Base-by-base conservation (phyloP, 73 alveolate genomes). In the Paraurostyla sp. region DNA sequence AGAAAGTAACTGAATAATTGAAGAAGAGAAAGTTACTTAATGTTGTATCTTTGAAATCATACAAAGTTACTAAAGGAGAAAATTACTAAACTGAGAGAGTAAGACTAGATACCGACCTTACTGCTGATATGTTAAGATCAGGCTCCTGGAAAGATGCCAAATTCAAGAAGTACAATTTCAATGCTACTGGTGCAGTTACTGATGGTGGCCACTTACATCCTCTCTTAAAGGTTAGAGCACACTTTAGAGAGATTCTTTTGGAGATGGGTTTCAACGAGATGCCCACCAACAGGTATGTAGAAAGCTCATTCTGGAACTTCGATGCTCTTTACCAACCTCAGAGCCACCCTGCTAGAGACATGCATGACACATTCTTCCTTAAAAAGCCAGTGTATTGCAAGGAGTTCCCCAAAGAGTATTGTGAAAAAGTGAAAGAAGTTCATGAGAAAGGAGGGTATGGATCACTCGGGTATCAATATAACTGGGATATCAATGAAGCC, bases 281-380 rank as follows among this genome's bases (percentile, higher is more conserved):
- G 99, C 99, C 99, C 40, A 99, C 99, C 82, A 98, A 98, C 92
- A 95, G 97, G 91, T 99, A 94, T 90, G 99, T 99, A 0, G 99
- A 98, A 87, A 94, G 99, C 68, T 96, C 99, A 0, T 99, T 99
- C 96, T 99, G 99, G 99, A 99, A 99, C 97, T 99, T 99, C 96
- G 99, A 99, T 78, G 94, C 99, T 13, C 96, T 99, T 51, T 99
- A 98, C 97, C 99, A 99, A 91, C 99, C 99, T 18, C 99, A 99
- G 90, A 97, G 97, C 92, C 99, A 97, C 73, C 99, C 99, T 15
- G 99, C 99, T 0, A 91, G 99, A 76, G 99, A 99, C 87, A 98
- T 98, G 48, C 99, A 99, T 83, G 99, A 99, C 92, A 99, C 99
- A 23, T 99, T 99, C 97, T 99, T 99, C 97, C 88, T 98, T 57